Conservation (phyloP, 2,329 filamentous ascomycete species). For the Apiospora hydei region DNA sequence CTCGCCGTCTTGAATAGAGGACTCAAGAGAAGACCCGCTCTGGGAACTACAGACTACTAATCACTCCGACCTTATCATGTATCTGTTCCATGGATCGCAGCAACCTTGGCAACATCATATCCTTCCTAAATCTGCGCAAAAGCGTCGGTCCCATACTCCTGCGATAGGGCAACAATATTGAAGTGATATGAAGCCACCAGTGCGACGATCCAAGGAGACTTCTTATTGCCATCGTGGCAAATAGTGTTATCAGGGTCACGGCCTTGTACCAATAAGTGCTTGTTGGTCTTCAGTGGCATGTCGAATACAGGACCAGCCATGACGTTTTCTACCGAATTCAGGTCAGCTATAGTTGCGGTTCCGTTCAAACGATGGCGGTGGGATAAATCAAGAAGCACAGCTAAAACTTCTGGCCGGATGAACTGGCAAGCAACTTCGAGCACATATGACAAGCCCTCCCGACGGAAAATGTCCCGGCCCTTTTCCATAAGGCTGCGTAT, state of each 20-base stretch:
- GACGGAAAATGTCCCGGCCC: background rate
- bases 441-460: background rate
- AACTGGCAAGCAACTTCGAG: background rate
- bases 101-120: background rate
- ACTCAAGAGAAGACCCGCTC: too few relatives aligned
- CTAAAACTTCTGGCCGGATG: background rate
- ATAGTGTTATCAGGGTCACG: background rate
- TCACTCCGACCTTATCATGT: background rate
- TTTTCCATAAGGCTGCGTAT: background rate
- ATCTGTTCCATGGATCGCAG: background rate
- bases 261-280: background rate
- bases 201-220: background rate
- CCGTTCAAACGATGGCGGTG: background rate
- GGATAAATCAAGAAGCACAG: background rate
- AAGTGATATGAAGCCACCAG: background rate
- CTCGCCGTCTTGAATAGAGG: too few relatives aligned
- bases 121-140: background rate
- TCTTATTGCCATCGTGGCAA: background rate
- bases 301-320: background rate
- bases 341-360: background rate
- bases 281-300: background rate
- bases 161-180: background rate
- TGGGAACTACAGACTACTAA: too few relatives aligned
- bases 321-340: background rate
- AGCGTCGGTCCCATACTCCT: background rate